Evolutionary conservation across 768 basidiomycete species (phyloP).

Genomic region (Suillus cothurnatus): DNA sequence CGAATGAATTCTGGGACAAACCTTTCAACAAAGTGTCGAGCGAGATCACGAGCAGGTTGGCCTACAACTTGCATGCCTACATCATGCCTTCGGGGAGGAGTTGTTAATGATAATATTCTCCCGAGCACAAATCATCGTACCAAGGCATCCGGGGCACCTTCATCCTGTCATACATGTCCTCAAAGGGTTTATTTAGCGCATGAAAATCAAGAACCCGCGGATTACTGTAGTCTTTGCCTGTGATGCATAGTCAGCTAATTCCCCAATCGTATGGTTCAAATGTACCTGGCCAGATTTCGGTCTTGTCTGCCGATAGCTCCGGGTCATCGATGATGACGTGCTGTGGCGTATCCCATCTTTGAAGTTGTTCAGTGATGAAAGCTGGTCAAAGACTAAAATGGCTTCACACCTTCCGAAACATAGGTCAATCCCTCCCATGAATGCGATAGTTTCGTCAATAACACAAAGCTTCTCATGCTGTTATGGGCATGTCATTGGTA

Average conservation of each 20-base stretch:
- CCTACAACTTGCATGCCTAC: conserved; percentile 95
- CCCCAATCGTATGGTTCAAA: not conserved
- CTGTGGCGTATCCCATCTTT: conserved; percentile 94
- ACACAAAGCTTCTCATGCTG: conserved; percentile 98
- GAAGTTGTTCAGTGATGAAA: conserved; percentile 9
- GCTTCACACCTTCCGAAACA: conserved; percentile 76
- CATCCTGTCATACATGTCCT: conserved; percentile 92
- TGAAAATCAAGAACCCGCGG: conserved; percentile 87
- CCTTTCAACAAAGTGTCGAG: conserved; percentile 94
- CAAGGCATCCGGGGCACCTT: conserved; percentile 96
- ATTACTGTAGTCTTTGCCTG: conserved; percentile 96
- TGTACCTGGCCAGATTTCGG: conserved; percentile 86
- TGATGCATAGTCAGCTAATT: conserved; percentile 5
- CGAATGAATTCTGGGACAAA: conserved; percentile 31
- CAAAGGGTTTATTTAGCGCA: conserved; percentile 82
- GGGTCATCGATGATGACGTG: conserved; percentile 88
- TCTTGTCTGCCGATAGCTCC: conserved; percentile 54
- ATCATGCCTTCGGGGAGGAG: conserved; percentile 73
- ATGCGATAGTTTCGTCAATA: conserved; percentile 95
- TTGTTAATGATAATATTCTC: not conserved
- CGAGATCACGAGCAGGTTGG: conserved; percentile 92
- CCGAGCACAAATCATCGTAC: conserved; percentile 44
- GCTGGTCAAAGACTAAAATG: not conserved
- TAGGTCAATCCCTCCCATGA: conserved; percentile 96
- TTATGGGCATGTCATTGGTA: conserved; percentile 4